Percentiles rank a stretch among this genome's conserved stretches.
These are phyloP conservation scores for Suhomyces vadensis DNA, from an alignment of 805 yeast genomes.

Conservation along the genomic window DNA sequence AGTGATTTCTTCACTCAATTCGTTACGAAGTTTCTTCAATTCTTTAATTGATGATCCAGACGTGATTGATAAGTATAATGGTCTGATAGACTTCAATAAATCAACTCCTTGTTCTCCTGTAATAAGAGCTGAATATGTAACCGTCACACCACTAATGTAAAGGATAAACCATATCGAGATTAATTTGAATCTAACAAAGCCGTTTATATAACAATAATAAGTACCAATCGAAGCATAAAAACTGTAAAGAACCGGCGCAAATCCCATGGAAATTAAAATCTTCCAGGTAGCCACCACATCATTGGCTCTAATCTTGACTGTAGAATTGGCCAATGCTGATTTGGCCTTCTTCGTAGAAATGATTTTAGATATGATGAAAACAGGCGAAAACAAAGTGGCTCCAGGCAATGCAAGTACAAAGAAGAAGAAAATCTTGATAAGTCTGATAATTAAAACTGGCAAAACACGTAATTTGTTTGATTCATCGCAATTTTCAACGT, in stretches of 20 bases:
- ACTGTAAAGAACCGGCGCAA: conserved; percentile 84
- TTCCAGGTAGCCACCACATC: conserved; percentile 99
- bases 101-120: conserved; percentile 96
- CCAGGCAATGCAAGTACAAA: conserved; percentile 81
- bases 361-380: conserved; percentile 72
- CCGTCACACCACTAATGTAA: conserved; percentile 64
- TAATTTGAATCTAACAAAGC: conserved; percentile 18
- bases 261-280: conserved; percentile 80
- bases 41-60: conserved; percentile 57
- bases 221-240: conserved; percentile 71
- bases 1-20: conserved; percentile 72
- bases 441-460: conserved; percentile 56
- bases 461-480: conserved; percentile 51
- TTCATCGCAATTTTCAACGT: conserved; percentile 56
- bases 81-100: conserved; percentile 76
- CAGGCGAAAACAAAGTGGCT: conserved; percentile 81
- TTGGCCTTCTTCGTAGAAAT: conserved; percentile 73
- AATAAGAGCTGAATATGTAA: conserved; percentile 87
- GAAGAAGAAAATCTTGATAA: conserved; percentile 55
- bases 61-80: conserved; percentile 66
- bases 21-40: conserved; percentile 60
- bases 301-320: conserved; percentile 87
- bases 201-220: conserved; percentile 27
- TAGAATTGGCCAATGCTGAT: conserved; percentile 79
- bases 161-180: conserved; percentile 47